Base-by-base conservation (phyloP, 2,329 filamentous ascomycete species). In the Colletotrichum sp. region DNA sequence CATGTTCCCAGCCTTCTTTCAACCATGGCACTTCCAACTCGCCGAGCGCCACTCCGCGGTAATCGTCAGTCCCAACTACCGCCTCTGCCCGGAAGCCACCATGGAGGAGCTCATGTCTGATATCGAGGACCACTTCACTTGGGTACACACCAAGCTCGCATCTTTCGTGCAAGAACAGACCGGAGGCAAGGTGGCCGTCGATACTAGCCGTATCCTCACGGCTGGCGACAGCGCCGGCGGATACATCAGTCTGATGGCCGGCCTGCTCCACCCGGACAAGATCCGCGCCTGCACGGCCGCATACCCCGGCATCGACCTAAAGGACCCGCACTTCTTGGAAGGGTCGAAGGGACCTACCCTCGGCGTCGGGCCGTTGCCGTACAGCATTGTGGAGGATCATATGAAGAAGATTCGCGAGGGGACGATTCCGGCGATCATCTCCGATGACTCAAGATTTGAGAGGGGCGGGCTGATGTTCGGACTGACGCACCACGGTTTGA, bases 91-190 rank as follows among this genome's bases (percentile, higher is more conserved):
- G 4, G 78, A 80, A 6, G 62, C 74, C 63, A 79, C 80, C 5
- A 66, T 81, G 1, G 78, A 77, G 1, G 82, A 83, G 24, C n/a
- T 81, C 0, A 74, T 82, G 0, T 79, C 79, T 4, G 82, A 83
- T 59, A 26, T 82, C 3, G 79, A 81, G 24, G 80, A 82, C 55
- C 79, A 78, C 1, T 82, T 81, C 80, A 74, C 78, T 21, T 82
- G 81, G 81, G 70, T 78, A 0, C 80, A 75, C 6, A 39, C 55
- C 1, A 32, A 66, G 0, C 67, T 82, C 0, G 59, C 71, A 0
- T 75, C 79, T 3, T 75, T 82, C 39, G 77, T 77, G 3, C n/a
- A 70, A 3, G 30, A 75, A 1, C n/a, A 80, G 2, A 67, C 81
- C 2, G 63, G 49, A 4, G 80, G 79, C 10, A 76, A 71, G 4